These are phyloP conservation scores for Aspergillus puulaauensis DNA, from an alignment of 2,329 filamentous ascomycete genomes.

Conservation along the genomic window DNA sequence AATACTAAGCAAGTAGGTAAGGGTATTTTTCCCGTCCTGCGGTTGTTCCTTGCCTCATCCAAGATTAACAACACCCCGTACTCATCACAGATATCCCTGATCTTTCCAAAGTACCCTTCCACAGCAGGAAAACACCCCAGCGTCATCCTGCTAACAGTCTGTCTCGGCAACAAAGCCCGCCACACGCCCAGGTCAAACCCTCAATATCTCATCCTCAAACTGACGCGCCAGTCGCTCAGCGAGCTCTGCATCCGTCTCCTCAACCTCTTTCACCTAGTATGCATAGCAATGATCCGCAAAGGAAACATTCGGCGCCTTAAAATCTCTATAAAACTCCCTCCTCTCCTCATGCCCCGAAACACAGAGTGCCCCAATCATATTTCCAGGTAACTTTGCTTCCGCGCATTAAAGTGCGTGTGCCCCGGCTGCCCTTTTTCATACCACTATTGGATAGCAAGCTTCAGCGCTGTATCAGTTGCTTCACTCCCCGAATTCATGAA, in stretches of 20 bases:
- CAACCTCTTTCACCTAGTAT: too few relatives aligned
- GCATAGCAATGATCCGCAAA: not conserved
- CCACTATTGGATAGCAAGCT: too few relatives aligned
- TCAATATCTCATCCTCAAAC: not conserved
- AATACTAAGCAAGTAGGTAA: too few relatives aligned
- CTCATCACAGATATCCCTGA: not conserved
- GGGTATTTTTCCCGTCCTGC: not conserved
- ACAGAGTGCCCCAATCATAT: not conserved
- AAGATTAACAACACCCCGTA: not conserved
- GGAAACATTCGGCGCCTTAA: not conserved
- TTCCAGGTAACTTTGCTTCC: too few relatives aligned
- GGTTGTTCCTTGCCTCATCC: not conserved
- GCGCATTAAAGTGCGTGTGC: too few relatives aligned
- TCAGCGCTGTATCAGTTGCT: too few relatives aligned
- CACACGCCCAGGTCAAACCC: not conserved
- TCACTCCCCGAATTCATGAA: too few relatives aligned
- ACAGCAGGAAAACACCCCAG: not conserved
- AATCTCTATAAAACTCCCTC: not conserved
- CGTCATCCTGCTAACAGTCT: not conserved
- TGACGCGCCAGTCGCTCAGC: not conserved
- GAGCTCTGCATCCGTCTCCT: not conserved
- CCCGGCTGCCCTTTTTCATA: too few relatives aligned
- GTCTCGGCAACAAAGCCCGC: not conserved
- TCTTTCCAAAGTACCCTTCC: not conserved
- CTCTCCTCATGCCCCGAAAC: not conserved